Conservation (phyloP, 805 yeast genomes). For the Helenozyma baotianmanensis region DNA sequence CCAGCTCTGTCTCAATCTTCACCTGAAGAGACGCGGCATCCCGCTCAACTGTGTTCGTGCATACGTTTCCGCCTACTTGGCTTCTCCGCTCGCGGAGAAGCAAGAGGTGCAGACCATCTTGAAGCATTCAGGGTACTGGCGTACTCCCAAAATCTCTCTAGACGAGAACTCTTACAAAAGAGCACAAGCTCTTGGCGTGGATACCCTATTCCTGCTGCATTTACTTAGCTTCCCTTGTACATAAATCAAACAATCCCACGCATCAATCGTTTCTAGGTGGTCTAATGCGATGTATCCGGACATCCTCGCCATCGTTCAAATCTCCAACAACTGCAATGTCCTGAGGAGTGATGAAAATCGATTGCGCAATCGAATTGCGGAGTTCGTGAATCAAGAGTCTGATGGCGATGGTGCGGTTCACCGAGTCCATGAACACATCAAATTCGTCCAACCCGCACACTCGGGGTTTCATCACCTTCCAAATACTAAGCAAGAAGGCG, state of each 20-base stretch:
- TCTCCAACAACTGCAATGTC: slow-evolving; percentile 74
- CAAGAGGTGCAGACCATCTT: slow-evolving; percentile 1
- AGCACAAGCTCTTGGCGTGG: slow-evolving; percentile 1
- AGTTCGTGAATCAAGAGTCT: slow-evolving; percentile 67
- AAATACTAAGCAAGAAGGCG: slow-evolving; percentile 78
- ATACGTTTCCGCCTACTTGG: slow-evolving; percentile 6
- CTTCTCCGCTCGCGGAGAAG: slow-evolving; percentile 6
- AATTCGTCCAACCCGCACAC: slow-evolving; percentile 92
- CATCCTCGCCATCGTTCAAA: slow-evolving; percentile 43
- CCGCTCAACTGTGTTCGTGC: slow-evolving; percentile 6
- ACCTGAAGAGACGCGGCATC: neutral
- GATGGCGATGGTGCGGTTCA: slow-evolving; percentile 78
- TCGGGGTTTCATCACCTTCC: slow-evolving; percentile 88
- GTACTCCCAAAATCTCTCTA: neutral
- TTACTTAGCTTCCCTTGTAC: neutral
- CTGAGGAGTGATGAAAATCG: slow-evolving; percentile 91
- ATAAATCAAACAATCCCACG: neutral
- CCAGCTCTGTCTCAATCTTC: slow-evolving; percentile 2
- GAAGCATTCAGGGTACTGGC: neutral
- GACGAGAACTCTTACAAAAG: slow-evolving; percentile 1
- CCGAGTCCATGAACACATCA: slow-evolving; percentile 96
- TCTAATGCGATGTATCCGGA: slow-evolving; percentile 58
- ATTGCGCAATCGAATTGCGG: slow-evolving; percentile 65
- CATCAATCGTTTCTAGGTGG: slow-evolving; percentile 27
- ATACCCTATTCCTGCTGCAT: neutral